These are phyloP conservation scores for Herpetospermum pedunculosum DNA, from an alignment of 306 rosid genomes.

Conservation along the genomic window DNA sequence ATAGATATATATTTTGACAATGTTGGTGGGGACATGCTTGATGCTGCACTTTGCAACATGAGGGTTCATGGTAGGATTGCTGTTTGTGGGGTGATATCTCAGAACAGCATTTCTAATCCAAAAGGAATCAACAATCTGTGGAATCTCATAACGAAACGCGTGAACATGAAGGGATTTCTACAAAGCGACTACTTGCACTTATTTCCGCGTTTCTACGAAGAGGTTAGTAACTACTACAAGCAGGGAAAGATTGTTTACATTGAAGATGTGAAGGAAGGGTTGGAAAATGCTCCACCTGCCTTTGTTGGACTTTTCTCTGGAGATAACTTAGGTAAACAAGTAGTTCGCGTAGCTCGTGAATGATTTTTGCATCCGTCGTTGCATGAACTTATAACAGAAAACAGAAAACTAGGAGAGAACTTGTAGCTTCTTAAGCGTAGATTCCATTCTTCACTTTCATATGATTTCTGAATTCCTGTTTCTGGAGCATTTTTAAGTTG, in stretches of 20 bases:
- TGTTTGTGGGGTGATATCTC: constrained; percentile 41
- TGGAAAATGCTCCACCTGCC: constrained; percentile 40
- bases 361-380: not conserved
- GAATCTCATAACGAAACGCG: constrained; percentile 23
- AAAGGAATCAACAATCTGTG: constrained; percentile 23
- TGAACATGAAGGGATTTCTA: constrained; percentile 32
- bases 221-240: constrained; percentile 21
- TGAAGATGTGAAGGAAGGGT: constrained; percentile 34
- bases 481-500: not conserved
- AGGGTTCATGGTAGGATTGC: constrained; percentile 33
- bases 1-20: constrained; percentile 50
- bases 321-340: constrained; percentile 38
- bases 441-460: not conserved
- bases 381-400: not conserved
- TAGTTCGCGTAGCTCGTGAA: constrained; percentile 17
- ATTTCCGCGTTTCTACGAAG: constrained; percentile 25
- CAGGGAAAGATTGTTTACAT: constrained; percentile 39
- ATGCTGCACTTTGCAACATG: constrained; percentile 41
- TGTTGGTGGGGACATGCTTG: constrained; percentile 46
- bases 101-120: constrained; percentile 19
- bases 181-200: constrained; percentile 27
- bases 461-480: not conserved
- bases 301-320: constrained; percentile 34
- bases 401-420: not conserved
- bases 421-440: not conserved